Percentiles rank a stretch among this genome's conserved stretches.
These are phyloP conservation scores for Podospora anserina DNA, from an alignment of 495 filamentous ascomycete species.

Conservation along the genomic window DNA sequence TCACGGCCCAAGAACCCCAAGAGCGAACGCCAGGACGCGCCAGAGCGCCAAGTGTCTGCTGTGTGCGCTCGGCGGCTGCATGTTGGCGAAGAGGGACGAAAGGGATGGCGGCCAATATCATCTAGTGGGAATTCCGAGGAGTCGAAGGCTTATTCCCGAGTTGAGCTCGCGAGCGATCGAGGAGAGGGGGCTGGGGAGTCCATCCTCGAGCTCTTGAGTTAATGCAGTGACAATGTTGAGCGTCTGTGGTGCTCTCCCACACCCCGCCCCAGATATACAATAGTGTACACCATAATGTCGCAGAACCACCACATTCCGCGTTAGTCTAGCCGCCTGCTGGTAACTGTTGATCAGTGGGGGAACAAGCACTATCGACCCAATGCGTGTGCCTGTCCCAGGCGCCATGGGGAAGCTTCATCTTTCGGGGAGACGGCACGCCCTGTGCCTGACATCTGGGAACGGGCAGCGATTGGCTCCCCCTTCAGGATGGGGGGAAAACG, in stretches of 20 bases:
- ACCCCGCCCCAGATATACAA: background rate
- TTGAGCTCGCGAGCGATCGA: no score
- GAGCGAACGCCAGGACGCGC: constrained; percentile 1
- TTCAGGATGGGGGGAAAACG: background rate
- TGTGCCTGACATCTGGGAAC: background rate
- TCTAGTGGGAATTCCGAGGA: background rate
- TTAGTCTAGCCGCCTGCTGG: background rate
- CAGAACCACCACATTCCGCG: no score
- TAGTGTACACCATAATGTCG: background rate
- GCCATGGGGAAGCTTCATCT: background rate
- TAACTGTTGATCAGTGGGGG: background rate
- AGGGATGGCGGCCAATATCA: background rate
- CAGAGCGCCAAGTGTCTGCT: background rate
- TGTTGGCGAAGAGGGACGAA: background rate
- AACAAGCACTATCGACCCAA: background rate
- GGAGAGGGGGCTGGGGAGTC: background rate
- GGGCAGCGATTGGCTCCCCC: background rate
- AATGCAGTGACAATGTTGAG: background rate
- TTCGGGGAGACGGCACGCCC: background rate
- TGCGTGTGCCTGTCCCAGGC: no score
- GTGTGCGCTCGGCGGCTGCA: background rate
- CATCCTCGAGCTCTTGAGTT: background rate
- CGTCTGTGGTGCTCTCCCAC: background rate
- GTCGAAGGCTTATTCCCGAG: background rate
- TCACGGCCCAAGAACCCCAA: background rate